Evolutionary conservation across 352 stramenopile species (phyloP).

Genomic region (Peronospora belbahrii): DNA sequence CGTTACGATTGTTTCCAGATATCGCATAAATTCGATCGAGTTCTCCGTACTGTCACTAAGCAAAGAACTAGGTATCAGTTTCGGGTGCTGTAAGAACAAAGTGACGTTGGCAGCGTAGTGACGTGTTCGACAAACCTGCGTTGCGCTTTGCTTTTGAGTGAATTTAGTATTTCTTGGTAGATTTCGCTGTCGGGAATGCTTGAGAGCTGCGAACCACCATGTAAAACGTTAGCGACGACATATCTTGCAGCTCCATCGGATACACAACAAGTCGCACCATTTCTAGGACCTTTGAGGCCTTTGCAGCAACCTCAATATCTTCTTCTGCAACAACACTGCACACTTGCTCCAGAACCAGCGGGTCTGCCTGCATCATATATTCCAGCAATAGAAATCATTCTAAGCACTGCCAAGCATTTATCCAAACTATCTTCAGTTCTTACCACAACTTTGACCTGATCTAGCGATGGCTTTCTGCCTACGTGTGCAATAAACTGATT

Average conservation of each 20-base stretch:
- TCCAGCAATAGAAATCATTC: slow-evolving; percentile 4
- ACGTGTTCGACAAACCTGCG: slow-evolving; percentile 38
- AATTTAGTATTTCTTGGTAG: slow-evolving; percentile 46
- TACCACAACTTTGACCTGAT: slow-evolving; percentile 50
- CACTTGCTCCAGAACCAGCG: slow-evolving; percentile 45
- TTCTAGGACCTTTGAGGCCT: slow-evolving; percentile 52
- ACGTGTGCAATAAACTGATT: slow-evolving; percentile 72
- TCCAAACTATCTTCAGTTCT: slow-evolving; percentile 1
- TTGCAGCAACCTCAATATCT: slow-evolving; percentile 59
- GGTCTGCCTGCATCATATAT: slow-evolving; percentile 31
- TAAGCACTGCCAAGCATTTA: background rate
- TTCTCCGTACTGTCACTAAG: slow-evolving; percentile 34
- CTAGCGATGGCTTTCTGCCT: slow-evolving; percentile 35
- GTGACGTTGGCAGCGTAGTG: background rate
- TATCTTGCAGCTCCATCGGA: background rate
- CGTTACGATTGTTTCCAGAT: slow-evolving; percentile 60
- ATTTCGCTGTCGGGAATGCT: slow-evolving; percentile 29
- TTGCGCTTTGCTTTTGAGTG: slow-evolving; percentile 34
- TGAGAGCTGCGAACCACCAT: slow-evolving; percentile 28
- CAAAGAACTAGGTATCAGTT: slow-evolving; percentile 5
- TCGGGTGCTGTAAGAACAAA: background rate
- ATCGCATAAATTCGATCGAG: slow-evolving; percentile 73
- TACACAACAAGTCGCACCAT: slow-evolving; percentile 27
- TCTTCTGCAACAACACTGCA: slow-evolving; percentile 56
- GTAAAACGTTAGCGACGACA: background rate